Evolutionary conservation across 2,329 filamentous ascomycete genomes (phyloP).

Genomic region (Xylariaceae sp.): DNA sequence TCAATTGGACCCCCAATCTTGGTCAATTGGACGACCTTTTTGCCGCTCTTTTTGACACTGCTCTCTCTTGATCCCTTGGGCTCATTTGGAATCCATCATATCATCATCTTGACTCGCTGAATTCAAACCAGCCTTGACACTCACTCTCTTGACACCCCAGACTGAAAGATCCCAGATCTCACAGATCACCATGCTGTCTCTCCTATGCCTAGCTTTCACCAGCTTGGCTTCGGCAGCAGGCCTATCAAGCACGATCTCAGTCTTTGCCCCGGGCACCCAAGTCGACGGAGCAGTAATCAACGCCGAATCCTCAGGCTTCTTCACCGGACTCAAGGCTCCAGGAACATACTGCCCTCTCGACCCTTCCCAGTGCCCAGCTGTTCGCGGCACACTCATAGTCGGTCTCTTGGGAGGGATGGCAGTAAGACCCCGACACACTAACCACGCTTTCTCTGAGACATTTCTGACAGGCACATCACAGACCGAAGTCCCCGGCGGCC

Average conservation of each 20-base stretch:
- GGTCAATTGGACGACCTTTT: too few relatives aligned
- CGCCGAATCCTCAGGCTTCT: background rate
- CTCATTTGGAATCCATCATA: too few relatives aligned
- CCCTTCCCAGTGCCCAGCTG: background rate
- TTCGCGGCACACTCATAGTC: background rate
- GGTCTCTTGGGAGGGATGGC: background rate
- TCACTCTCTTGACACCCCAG: too few relatives aligned
- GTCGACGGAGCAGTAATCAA: background rate
- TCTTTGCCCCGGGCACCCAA: background rate
- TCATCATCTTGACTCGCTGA: too few relatives aligned
- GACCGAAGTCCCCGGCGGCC: slow-evolving; percentile 49
- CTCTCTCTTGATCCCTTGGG: too few relatives aligned
- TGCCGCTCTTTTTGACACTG: too few relatives aligned
- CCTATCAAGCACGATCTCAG: background rate
- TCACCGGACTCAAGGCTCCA: background rate
- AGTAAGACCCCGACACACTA: background rate
- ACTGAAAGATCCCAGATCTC: too few relatives aligned
- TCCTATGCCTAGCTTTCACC: too few relatives aligned
- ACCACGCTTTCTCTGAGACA: background rate
- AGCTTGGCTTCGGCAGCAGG: too few relatives aligned
- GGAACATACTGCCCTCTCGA: background rate
- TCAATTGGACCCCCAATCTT: too few relatives aligned
- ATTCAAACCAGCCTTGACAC: too few relatives aligned
- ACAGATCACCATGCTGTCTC: too few relatives aligned
- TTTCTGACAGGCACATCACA: background rate